Conservation (phyloP, 2,329 filamentous ascomycete species). For the Ophiocordyceps camponoti-floridani region DNA sequence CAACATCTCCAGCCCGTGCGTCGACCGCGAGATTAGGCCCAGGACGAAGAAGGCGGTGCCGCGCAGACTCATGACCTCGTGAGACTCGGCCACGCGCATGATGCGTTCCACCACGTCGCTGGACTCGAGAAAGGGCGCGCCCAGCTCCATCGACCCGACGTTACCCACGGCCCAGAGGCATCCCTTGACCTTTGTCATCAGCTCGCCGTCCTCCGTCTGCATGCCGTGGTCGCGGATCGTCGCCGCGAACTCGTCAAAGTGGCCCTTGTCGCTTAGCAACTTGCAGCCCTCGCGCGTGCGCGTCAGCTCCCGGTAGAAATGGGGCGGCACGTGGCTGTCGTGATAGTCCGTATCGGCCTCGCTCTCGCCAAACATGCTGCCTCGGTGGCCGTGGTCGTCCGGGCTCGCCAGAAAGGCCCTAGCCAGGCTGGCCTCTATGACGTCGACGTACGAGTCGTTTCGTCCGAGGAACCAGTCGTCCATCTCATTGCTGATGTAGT, state of each 20-base stretch:
- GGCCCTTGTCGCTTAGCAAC: conserved; percentile 77
- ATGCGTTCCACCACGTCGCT: conserved; percentile 78
- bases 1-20: conserved; percentile 82
- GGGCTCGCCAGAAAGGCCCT: conserved; percentile 58
- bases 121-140: conserved; percentile 81
- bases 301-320: conserved; percentile 92
- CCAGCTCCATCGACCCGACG: conserved; percentile 93
- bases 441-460: conserved; percentile 86
- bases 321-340: conserved; percentile 67
- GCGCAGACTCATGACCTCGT: conserved; percentile 79
- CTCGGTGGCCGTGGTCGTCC: conserved; percentile 37
- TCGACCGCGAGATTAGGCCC: conserved; percentile 77
- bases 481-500: conserved; percentile 99
- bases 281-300: conserved; percentile 85
- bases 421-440: conserved; percentile 90
- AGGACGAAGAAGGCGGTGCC: conserved; percentile 95
- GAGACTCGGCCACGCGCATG: conserved; percentile 70
- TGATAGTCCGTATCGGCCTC: conserved; percentile 37
- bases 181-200: conserved; percentile 85
- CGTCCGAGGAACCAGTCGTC: conserved; percentile 97
- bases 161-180: conserved; percentile 97
- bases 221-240: conserved; percentile 80
- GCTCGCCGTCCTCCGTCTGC: conserved; percentile 69
- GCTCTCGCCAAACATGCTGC: conserved; percentile 40
- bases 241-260: conserved; percentile 82